Percentiles rank a stretch among this genome's conserved stretches.
These are phyloP conservation scores for Penicillium polonicum DNA, from an alignment of 2,329 filamentous ascomycete species.

Conservation along the genomic window DNA sequence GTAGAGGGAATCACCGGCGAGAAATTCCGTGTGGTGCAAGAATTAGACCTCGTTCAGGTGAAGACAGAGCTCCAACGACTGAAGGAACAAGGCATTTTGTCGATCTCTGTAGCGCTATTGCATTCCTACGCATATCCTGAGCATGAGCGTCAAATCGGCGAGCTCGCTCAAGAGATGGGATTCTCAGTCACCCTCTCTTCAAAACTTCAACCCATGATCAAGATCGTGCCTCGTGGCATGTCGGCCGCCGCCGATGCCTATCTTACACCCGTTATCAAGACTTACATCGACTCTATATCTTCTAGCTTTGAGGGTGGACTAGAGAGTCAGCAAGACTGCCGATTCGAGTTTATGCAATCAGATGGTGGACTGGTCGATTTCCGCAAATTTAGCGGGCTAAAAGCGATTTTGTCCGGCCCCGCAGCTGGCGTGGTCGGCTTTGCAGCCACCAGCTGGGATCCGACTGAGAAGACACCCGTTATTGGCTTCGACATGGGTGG, in stretches of 20 bases:
- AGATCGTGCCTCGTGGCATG: slow-evolving; percentile 73
- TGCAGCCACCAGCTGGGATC: slow-evolving; percentile 85
- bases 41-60: slow-evolving; percentile 55
- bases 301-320: slow-evolving; percentile 77
- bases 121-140: slow-evolving; percentile 87
- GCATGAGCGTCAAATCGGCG: slow-evolving; percentile 77
- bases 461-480: slow-evolving; percentile 75
- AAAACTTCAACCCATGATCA: slow-evolving; percentile 82
- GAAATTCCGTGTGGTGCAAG: slow-evolving; percentile 66
- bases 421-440: slow-evolving; percentile 95
- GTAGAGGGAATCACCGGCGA: slow-evolving; percentile 60
- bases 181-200: slow-evolving; percentile 77
- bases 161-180: slow-evolving; percentile 74
- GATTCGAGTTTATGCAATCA: slow-evolving; percentile 96
- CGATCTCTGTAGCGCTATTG: slow-evolving; percentile 83
- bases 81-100: slow-evolving; percentile 68
- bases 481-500: slow-evolving; percentile 98
- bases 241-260: slow-evolving; percentile 79
- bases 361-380: slow-evolving; percentile 67
- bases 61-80: slow-evolving; percentile 64
- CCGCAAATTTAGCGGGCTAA: slow-evolving; percentile 72
- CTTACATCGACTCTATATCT: slow-evolving; percentile 60
- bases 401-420: slow-evolving; percentile 84
- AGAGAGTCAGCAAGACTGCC: slow-evolving; percentile 66
- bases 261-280: slow-evolving; percentile 73